Conservation (phyloP, 139 green algal species). For the Chlorella sorokiniana region DNA sequence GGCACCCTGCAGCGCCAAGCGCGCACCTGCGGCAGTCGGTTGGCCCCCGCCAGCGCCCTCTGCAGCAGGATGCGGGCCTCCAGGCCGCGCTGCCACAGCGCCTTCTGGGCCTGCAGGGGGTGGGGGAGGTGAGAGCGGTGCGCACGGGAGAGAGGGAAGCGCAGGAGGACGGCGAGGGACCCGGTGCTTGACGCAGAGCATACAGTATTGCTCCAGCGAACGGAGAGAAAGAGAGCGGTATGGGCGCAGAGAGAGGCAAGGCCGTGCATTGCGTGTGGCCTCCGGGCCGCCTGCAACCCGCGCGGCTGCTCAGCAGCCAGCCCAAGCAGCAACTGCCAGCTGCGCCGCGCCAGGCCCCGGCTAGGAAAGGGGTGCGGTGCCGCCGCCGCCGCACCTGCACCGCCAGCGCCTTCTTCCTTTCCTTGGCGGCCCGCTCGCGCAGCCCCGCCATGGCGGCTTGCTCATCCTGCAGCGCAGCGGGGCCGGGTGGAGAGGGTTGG, state of each 20-base stretch:
- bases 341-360: slow-evolving; percentile 70
- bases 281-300: too few relatives aligned
- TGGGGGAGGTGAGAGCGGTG: not conserved
- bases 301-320: too few relatives aligned
- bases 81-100: slow-evolving; percentile 69
- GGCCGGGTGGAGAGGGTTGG: too few relatives aligned
- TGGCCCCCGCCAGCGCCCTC: slow-evolving; percentile 49
- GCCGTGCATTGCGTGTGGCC: too few relatives aligned
- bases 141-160: not conserved
- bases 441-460: slow-evolving; percentile 22
- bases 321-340: slow-evolving; percentile 72
- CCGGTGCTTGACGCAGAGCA: not conserved
- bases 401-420: slow-evolving; percentile 53
- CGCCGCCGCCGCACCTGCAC: slow-evolving; percentile 42
- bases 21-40: slow-evolving; percentile 51
- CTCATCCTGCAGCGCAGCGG: slow-evolving; percentile 28
- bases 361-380: slow-evolving; percentile 62
- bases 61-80: slow-evolving; percentile 81
- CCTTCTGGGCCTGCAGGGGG: slow-evolving; percentile 32
- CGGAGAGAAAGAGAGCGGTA: not conserved
- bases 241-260: too few relatives aligned
- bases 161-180: not conserved
- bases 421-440: slow-evolving; percentile 37
- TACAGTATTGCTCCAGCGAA: too few relatives aligned
- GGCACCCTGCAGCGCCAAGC: not conserved